Conservation (phyloP, 2,329 filamentous ascomycete genomes). For the Xylaria sp. region DNA sequence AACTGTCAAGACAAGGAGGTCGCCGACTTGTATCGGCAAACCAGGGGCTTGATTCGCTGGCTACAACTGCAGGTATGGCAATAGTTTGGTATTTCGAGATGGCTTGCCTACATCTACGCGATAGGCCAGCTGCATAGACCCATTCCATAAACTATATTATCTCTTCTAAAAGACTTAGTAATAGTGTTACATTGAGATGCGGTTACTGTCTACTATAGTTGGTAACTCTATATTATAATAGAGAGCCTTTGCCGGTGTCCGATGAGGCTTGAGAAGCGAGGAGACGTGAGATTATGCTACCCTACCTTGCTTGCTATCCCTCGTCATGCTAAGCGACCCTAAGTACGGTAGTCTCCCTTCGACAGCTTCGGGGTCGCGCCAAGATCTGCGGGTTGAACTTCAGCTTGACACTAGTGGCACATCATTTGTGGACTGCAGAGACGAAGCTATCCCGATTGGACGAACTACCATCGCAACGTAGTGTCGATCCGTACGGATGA, state of each 20-base stretch:
- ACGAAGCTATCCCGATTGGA: conserved; percentile 30
- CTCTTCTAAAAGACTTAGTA: background rate
- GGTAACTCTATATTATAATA: background rate
- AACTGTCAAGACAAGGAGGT: conserved; percentile 15
- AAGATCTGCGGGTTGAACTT: conserved; percentile 34
- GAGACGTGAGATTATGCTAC: conserved; percentile 7
- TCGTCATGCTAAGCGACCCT: conserved; percentile 18
- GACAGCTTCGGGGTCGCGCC: conserved; percentile 10
- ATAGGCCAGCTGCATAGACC: conserved; percentile 8
- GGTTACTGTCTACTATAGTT: background rate
- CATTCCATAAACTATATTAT: background rate
- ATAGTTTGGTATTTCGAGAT: conserved; percentile 25
- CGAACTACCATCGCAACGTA: background rate
- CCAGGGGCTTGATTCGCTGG: conserved; percentile 26
- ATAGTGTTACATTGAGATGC: background rate
- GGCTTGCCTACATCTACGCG: background rate
- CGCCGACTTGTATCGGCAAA: conserved; percentile 29
- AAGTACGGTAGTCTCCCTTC: background rate
- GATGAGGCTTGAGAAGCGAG: background rate
- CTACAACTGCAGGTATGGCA: conserved; percentile 21
- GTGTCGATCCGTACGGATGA: conserved; percentile 24
- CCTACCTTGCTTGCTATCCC: conserved; percentile 3
- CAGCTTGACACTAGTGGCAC: conserved; percentile 32
- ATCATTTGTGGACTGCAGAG: conserved; percentile 22
- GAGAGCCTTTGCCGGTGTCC: background rate